Evolutionary conservation across 2,329 filamentous ascomycete genomes (phyloP).

Genomic region (Aspergillus japonicus): DNA sequence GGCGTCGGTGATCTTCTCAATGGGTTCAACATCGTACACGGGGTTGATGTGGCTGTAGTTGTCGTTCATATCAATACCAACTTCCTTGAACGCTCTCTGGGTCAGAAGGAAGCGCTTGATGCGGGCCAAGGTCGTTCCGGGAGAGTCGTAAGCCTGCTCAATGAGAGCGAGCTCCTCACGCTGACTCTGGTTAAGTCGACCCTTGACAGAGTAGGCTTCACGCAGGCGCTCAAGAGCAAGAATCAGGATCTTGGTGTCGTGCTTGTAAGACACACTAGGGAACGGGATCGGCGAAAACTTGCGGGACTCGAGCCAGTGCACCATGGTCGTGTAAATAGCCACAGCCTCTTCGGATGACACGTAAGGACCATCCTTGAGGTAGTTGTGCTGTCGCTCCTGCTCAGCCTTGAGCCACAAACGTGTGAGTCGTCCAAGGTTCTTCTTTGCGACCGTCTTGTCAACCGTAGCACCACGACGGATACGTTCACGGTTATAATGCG

Average conservation of each 20-base stretch:
- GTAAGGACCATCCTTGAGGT: conserved; percentile 98
- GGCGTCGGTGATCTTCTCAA: conserved; percentile 98
- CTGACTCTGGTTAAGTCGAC: conserved; percentile 93
- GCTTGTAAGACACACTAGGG: conserved; percentile 98
- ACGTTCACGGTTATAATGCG: conserved; percentile 97
- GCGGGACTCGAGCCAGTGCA: conserved; percentile 96
- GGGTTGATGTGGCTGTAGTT: conserved; percentile 99
- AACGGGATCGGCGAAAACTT: conserved; percentile 99
- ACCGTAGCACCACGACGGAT: conserved; percentile 95
- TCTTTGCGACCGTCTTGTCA: conserved; percentile 98
- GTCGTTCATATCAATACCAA: conserved; percentile 99
- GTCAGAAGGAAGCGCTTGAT: conserved; percentile 98
- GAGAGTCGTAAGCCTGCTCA: conserved; percentile 97
- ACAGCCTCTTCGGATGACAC: conserved; percentile 98
- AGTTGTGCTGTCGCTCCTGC: conserved; percentile 97
- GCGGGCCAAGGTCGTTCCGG: conserved; percentile 88
- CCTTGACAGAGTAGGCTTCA: conserved; percentile 97
- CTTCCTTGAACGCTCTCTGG: conserved; percentile 97
- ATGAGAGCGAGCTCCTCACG: conserved; percentile 95
- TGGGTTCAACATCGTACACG: conserved; percentile 97
- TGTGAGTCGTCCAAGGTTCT: conserved; percentile 92
- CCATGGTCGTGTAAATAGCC: conserved; percentile 97
- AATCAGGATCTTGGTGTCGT: conserved; percentile 98
- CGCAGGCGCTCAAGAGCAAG: conserved; percentile 87
- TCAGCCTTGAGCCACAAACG: conserved; percentile 97